A percentile compares a stretch with the other conserved stretches of the same genome.
These are phyloP conservation scores for Sarocladium strictum DNA, from an alignment of 2,329 filamentous ascomycete species.

Conservation along the genomic window DNA sequence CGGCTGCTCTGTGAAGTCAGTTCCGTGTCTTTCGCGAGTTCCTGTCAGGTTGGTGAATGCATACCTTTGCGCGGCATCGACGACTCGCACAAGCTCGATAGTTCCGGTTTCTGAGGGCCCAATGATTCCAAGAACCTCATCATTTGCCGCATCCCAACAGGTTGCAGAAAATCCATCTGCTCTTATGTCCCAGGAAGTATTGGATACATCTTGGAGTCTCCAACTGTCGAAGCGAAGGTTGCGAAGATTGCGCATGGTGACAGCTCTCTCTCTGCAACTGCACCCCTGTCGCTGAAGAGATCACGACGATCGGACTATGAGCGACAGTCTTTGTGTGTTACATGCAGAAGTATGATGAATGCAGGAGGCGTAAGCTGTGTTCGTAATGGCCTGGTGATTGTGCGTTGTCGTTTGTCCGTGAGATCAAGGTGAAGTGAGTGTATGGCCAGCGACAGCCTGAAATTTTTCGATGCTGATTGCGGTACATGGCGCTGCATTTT, in stretches of 20 bases:
- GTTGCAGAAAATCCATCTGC: constrained; percentile 63
- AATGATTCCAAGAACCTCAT: constrained; percentile 76
- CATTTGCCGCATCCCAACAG: constrained; percentile 77
- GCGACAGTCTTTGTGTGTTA: too few relatives aligned
- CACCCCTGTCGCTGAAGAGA: background rate
- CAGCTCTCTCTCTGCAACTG: background rate
- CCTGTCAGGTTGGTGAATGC: constrained; percentile 16
- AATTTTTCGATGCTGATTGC: background rate
- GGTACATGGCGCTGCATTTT: too few relatives aligned
- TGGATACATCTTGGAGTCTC: constrained; percentile 29
- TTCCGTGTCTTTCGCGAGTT: background rate
- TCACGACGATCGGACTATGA: too few relatives aligned
- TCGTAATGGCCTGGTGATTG: background rate
- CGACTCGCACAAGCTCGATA: constrained; percentile 63
- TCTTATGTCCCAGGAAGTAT: background rate
- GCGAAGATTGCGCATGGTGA: constrained; percentile 78
- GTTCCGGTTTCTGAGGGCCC: constrained; percentile 68
- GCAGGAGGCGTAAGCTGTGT: too few relatives aligned
- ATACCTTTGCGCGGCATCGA: constrained; percentile 39
- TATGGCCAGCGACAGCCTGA: too few relatives aligned
- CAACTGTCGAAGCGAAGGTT: constrained; percentile 67
- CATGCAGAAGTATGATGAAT: too few relatives aligned
- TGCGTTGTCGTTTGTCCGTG: too few relatives aligned
- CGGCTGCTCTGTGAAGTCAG: constrained; percentile 23
- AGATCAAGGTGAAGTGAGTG: too few relatives aligned